These are phyloP conservation scores for Mortierella sp. DNA, from an alignment of 371 early-diverging fungal species.

Conservation along the genomic window DNA sequence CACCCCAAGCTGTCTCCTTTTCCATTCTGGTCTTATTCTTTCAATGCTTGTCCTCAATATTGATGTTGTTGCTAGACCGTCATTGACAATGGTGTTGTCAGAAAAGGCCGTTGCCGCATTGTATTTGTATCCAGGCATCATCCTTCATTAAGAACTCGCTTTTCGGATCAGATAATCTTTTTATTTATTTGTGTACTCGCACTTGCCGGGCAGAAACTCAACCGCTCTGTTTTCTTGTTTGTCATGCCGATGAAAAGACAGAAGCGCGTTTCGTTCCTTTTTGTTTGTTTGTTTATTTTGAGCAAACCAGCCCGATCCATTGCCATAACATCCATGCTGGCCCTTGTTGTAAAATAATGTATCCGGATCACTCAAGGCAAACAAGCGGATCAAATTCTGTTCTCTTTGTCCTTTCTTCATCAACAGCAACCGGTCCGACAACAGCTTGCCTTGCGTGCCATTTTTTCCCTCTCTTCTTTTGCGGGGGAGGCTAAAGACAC, in stretches of 20 bases:
- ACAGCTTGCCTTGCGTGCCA: background rate
- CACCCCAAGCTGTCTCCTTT: background rate
- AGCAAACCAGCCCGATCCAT: background rate
- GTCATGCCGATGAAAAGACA: background rate
- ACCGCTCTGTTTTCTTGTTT: background rate
- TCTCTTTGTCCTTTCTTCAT: background rate
- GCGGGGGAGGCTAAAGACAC: background rate
- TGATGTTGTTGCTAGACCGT: background rate
- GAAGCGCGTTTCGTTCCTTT: background rate
- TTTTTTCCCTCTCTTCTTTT: background rate
- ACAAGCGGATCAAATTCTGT: background rate
- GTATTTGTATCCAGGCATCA: background rate
- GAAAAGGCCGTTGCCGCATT: background rate
- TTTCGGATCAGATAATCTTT: slow-evolving; percentile 1
- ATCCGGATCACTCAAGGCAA: slow-evolving; percentile 1
- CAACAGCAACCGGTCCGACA: background rate
- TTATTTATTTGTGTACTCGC: background rate
- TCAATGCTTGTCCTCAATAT: background rate
- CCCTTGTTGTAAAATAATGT: background rate
- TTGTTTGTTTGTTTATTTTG: background rate
- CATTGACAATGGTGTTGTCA: background rate
- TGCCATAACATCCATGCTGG: no score
- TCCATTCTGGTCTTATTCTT: background rate
- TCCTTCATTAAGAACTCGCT: background rate
- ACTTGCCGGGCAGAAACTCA: background rate